Percentiles rank a stretch among this genome's conserved stretches.
Conservation (phyloP, 2,329 filamentous ascomycete species). For the Trichoderma sp. region DNA sequence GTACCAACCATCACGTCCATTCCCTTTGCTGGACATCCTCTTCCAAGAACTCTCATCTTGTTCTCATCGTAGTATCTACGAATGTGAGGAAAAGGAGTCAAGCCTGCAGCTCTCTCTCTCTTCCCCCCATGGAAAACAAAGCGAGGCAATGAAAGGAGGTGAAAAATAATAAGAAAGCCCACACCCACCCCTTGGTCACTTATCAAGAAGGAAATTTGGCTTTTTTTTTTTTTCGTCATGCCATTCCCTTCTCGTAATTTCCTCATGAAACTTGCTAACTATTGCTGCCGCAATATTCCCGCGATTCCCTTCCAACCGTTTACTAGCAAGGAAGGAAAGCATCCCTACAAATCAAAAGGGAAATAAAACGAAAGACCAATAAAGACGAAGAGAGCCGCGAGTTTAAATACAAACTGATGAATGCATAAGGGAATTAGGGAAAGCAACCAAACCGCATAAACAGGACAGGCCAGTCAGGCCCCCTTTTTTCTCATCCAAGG, state of each 20-base stretch:
- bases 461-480: conserved; percentile 17
- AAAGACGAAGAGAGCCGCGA: conserved; percentile 26
- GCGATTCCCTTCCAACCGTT: conserved; percentile 2
- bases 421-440: conserved; percentile 17
- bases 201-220: conserved; percentile 10
- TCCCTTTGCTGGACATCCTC: not conserved
- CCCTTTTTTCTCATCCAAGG: conserved; percentile 26
- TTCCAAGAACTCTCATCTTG: not conserved
- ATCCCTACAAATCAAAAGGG: not conserved
- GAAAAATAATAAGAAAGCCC: not conserved
- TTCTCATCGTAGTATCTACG: not conserved
- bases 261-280: not conserved
- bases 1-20: not conserved
- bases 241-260: conserved; percentile 15
- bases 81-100: not conserved
- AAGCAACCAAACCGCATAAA: conserved; percentile 4
- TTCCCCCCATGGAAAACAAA: not conserved
- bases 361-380: not conserved
- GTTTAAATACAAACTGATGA: conserved; percentile 30
- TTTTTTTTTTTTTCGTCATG: conserved; percentile 25
- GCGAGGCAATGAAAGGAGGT: not conserved
- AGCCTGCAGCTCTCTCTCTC: not conserved
- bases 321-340: not conserved
- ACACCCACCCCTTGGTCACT: not conserved
- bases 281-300: conserved; percentile 13